phyloP scores from a whole-genome alignment of 2,329 filamentous ascomycete genomes.

The Fusarium aywerte region DNA sequence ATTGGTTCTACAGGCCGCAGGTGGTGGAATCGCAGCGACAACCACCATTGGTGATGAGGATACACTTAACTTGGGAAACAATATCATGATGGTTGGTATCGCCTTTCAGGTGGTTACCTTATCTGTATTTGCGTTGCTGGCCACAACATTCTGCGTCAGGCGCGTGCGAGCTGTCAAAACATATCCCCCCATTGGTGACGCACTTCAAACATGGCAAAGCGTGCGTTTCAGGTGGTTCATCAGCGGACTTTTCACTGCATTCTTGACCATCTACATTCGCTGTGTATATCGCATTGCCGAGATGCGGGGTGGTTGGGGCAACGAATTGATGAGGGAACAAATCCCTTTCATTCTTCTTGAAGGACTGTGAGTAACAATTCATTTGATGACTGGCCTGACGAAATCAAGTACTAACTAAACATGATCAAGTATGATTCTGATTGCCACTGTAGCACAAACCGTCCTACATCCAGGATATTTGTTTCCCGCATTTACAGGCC shows the following conservation, averaged over 20 bases:
- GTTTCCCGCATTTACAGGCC: not conserved
- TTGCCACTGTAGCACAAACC: not conserved
- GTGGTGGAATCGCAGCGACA: slow-evolving; percentile 15
- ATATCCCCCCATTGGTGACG: not conserved
- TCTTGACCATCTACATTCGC: slow-evolving; percentile 13
- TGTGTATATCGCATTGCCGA: slow-evolving; percentile 24
- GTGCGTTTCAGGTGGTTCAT: not conserved
- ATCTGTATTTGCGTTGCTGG: not conserved
- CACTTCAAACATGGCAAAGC: not conserved
- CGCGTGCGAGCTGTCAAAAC: not conserved
- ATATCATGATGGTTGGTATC: slow-evolving; percentile 15
- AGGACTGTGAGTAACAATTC: not conserved
- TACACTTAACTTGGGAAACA: not conserved
- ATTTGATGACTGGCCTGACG: fast-evolving
- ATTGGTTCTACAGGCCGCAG: slow-evolving; percentile 2
- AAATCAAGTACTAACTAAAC: not conserved
- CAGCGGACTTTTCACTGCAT: not conserved
- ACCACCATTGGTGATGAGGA: not conserved
- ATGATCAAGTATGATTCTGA: not conserved
- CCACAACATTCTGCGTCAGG: not conserved
- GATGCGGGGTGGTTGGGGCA: slow-evolving; percentile 11
- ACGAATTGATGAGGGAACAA: slow-evolving; percentile 4
- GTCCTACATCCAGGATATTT: slow-evolving; percentile 1
- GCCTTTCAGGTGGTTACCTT: slow-evolving; percentile 15
- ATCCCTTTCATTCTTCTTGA: slow-evolving; percentile 10